Evolutionary conservation across 83 land plant genomes (phyloP), one percentile per base, ranked within the genome.

Genomic region (Isoetes engelmannii): DNA sequence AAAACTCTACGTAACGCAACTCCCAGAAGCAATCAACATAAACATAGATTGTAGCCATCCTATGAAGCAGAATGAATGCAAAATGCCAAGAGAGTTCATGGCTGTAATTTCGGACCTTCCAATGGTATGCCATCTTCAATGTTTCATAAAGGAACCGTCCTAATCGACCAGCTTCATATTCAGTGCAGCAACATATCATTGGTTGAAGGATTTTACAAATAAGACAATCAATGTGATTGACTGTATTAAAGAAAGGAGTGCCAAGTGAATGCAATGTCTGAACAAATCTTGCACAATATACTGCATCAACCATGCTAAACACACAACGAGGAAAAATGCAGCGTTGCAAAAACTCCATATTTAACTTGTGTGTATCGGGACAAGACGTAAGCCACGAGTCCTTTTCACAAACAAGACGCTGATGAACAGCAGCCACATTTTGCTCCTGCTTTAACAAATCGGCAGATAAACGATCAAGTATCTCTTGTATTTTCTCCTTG

Each of bases 121-220:
- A 95, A 60, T 90, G 74, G 65, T 91, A 95, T 7, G 91, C 97
- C 79, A 84, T 85, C 75, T 88, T 95, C 44, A 91, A 44, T 13
- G 99, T 95, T 71, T 95, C 97, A 66, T 59, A 81, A 65, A 95
- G 55, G 74, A 95, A 95, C 79, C 89, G 87, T 47, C 99, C 99
- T 17, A 95, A 84, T 67, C 99, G 80, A 42, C 93, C 99, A 0
- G 86, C 97, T 80, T 95, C 99, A 84, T 78, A 88, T 44, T 95
- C 99, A 44, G 99, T 91, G 81, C 99, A 95, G 77, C 94, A 84
- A 69, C 87, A 95, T 62, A 95, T 88, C 99, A 95, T 91, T 4
- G 99, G 99, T 62, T 89, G 97, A 69, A 95, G 70, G 6, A 89
- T 84, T 68, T 91, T 95, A 69, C 97, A 95, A 48, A 95, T 88